These are phyloP conservation scores for Clarireedia monteithiana DNA, from an alignment of 2,329 filamentous ascomycete species.

Conservation along the genomic window DNA sequence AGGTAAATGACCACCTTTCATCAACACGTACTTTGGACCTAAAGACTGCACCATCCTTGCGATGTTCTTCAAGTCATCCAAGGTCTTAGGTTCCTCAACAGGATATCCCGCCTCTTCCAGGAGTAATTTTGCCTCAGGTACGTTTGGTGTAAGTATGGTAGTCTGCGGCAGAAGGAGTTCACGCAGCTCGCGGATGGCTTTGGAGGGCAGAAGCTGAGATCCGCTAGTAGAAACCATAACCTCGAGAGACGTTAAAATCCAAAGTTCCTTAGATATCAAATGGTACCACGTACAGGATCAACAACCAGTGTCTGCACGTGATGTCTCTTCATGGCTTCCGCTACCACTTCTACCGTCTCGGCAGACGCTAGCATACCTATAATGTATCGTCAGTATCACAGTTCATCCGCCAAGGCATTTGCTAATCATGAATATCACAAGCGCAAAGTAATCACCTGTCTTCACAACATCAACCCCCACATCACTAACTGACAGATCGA, in stretches of 20 bases:
- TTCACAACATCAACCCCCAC: slow-evolving; percentile 87
- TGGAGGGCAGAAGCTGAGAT: slow-evolving; percentile 55
- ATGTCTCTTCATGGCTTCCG: slow-evolving; percentile 52
- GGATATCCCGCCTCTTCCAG: slow-evolving; percentile 43
- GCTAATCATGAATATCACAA: neutral
- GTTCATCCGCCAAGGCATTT: too few relatives aligned
- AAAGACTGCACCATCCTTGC: slow-evolving; percentile 58
- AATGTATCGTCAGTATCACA: neutral
- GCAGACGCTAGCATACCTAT: slow-evolving; percentile 76
- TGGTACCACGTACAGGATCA: slow-evolving; percentile 55
- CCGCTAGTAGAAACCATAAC: slow-evolving; percentile 91
- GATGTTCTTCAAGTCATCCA: slow-evolving; percentile 61
- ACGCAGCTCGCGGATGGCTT: slow-evolving; percentile 55
- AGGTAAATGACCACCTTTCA: slow-evolving; percentile 89
- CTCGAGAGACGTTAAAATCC: slow-evolving; percentile 36
- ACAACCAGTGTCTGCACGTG: slow-evolving; percentile 54
- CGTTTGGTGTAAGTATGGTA: slow-evolving; percentile 67
- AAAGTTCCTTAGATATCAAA: neutral
- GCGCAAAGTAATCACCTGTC: slow-evolving; percentile 54
- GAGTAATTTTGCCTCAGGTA: slow-evolving; percentile 64
- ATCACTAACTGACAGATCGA: slow-evolving; percentile 77
- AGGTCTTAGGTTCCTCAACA: slow-evolving; percentile 39
- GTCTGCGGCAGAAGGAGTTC: slow-evolving; percentile 55
- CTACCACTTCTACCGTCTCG: slow-evolving; percentile 61
- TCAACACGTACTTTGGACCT: slow-evolving; percentile 71